Percentiles rank a stretch among this genome's conserved stretches.
Conservation (phyloP, 805 yeast genomes). For the Ogataea henricii region DNA sequence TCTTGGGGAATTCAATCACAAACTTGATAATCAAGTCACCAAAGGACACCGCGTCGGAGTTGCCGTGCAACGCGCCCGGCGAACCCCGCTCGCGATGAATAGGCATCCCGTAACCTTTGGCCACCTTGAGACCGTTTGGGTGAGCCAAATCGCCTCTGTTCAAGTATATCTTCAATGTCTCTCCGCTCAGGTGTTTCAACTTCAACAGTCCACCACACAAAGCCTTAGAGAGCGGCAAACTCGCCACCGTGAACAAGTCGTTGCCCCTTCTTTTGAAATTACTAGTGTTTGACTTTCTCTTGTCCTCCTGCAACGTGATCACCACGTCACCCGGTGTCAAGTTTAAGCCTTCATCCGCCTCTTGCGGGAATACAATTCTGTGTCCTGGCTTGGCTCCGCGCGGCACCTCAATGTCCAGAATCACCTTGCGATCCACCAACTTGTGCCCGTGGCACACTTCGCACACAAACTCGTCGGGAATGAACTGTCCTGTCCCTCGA, state of each 20-base stretch:
- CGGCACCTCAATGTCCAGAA: slow-evolving; percentile 52
- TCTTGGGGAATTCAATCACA: slow-evolving; percentile 56
- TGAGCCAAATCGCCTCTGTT: slow-evolving; percentile 54
- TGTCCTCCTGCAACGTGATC: slow-evolving; percentile 46
- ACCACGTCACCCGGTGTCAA: slow-evolving; percentile 69
- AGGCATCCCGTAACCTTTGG: slow-evolving; percentile 65
- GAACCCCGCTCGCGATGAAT: slow-evolving; percentile 26
- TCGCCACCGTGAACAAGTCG: slow-evolving; percentile 23
- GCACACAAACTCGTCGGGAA: slow-evolving; percentile 40
- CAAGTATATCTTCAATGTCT: slow-evolving; percentile 40
- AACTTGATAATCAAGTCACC: slow-evolving; percentile 66
- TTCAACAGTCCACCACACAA: slow-evolving; percentile 32
- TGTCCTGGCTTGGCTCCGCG: slow-evolving; percentile 60
- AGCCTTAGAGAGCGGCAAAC: slow-evolving; percentile 24
- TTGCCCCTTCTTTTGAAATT: slow-evolving; percentile 39
- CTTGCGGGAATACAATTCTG: slow-evolving; percentile 52
- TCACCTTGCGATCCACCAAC: slow-evolving; percentile 47
- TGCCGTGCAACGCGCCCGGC: neutral
- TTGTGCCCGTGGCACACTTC: slow-evolving; percentile 47
- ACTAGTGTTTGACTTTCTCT: slow-evolving; percentile 30
- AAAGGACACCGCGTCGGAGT: slow-evolving; percentile 9
- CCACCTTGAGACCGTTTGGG: slow-evolving; percentile 43
- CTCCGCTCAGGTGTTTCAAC: slow-evolving; percentile 41
- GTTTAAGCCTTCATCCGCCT: slow-evolving; percentile 64
- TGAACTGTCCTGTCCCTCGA: slow-evolving; percentile 42